A percentile compares a stretch with the other conserved stretches of the same genome.
Conservation (phyloP, 257 asterid genomes). For the Penstemon barbatus region DNA sequence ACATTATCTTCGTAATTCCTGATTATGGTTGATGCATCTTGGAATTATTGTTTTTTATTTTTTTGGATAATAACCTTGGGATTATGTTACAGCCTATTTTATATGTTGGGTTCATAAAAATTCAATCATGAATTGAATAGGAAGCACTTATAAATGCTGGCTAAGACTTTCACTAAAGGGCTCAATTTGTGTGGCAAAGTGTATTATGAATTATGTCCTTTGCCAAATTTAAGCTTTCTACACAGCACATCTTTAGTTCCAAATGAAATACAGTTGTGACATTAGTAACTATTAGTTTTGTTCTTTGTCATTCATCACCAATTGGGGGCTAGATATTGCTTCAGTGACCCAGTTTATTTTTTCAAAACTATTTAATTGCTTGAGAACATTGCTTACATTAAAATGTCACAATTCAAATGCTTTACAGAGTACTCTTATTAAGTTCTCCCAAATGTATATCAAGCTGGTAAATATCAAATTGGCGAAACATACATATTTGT, state of each 20-base stretch:
- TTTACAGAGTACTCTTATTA: no score
- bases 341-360: not conserved
- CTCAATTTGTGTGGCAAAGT: not conserved
- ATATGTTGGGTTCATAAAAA: not conserved
- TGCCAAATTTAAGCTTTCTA: not conserved
- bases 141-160: slow-evolving; percentile 3
- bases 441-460: no score
- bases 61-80: no score
- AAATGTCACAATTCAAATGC: not conserved
- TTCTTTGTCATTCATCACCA: not conserved
- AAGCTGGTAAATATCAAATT: no score
- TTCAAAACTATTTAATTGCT: not conserved
- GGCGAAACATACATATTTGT: no score
- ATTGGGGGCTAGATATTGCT: slow-evolving; percentile 3
- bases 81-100: not conserved
- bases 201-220: slow-evolving; percentile 6
- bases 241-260: not conserved
- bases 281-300: not conserved
- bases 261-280: not conserved
- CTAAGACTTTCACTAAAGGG: not conserved
- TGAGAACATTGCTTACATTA: not conserved
- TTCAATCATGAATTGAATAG: slow-evolving; percentile 3
- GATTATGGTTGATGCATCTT: slow-evolving; percentile 5
- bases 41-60: no score
- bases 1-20: slow-evolving; percentile 13